phyloP scores from a whole-genome alignment of 192 early-diverging fungal species.

The Funneliformis mosseae region DNA sequence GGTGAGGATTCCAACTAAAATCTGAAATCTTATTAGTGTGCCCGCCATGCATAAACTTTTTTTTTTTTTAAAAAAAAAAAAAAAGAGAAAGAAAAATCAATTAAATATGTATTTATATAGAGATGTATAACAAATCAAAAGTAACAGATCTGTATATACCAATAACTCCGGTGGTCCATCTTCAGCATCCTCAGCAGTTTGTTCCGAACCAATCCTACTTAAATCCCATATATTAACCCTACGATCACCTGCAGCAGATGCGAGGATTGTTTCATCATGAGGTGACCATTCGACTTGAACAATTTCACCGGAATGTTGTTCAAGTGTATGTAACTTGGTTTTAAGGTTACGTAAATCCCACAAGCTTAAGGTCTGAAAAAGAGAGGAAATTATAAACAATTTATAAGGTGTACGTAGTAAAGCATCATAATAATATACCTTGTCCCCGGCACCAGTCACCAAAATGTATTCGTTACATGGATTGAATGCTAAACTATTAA shows the following conservation, averaged over 20 bases:
- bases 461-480: constrained; percentile 87
- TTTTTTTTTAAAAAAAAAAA: constrained; percentile 29
- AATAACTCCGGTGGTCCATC: constrained; percentile 96
- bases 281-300: constrained; percentile 94
- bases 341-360: constrained; percentile 97
- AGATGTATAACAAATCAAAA: not conserved
- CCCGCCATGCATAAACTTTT: constrained; percentile 94
- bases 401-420: not conserved
- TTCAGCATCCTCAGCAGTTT: constrained; percentile 93
- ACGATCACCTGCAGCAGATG: constrained; percentile 87
- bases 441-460: constrained; percentile 93
- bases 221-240: constrained; percentile 95
- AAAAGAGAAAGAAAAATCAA: not conserved
- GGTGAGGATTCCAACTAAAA: constrained; percentile 92
- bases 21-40: constrained; percentile 97
- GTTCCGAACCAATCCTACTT: constrained; percentile 91
- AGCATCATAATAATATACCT: constrained; percentile 42
- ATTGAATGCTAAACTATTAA: constrained; percentile 96
- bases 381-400: not conserved
- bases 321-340: constrained; percentile 80
- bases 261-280: constrained; percentile 87
- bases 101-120: not conserved
- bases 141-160: constrained; percentile 44
- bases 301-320: constrained; percentile 90
- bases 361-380: constrained; percentile 74